Conservation (phyloP, 2,329 filamentous ascomycete genomes). For the Daldinia sp. region DNA sequence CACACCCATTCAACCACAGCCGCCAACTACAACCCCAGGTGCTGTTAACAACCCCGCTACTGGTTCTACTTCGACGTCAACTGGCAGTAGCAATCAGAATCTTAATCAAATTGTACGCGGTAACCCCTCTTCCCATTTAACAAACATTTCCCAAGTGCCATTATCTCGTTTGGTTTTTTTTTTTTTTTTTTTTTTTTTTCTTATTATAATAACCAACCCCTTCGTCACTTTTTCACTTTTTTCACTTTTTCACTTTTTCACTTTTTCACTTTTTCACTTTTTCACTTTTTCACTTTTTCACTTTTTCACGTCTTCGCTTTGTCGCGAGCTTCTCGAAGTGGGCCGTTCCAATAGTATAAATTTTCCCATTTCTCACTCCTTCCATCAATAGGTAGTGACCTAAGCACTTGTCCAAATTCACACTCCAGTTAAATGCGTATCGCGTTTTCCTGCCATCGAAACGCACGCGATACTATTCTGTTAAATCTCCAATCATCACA, state of each 20-base stretch:
- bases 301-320: background rate
- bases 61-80: constrained; percentile 43
- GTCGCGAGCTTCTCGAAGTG: background rate
- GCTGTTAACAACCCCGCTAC: constrained; percentile 20
- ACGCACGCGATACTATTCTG: background rate
- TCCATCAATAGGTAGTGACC: background rate
- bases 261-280: no score
- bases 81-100: constrained; percentile 81
- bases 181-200: no score
- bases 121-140: constrained; percentile 2
- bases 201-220: no score
- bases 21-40: constrained; percentile 34
- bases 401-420: background rate
- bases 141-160: background rate
- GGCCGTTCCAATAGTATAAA: background rate
- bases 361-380: background rate
- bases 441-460: background rate
- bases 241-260: no score
- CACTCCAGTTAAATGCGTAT: background rate
- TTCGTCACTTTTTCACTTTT: no score
- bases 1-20: constrained; percentile 38
- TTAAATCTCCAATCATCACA: background rate
- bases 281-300: no score
- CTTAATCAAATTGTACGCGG: constrained; percentile 90
- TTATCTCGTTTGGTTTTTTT: background rate